Evolutionary conservation across 2,329 filamentous ascomycete genomes (phyloP).

Genomic region (Pseudonectria foliicola): DNA sequence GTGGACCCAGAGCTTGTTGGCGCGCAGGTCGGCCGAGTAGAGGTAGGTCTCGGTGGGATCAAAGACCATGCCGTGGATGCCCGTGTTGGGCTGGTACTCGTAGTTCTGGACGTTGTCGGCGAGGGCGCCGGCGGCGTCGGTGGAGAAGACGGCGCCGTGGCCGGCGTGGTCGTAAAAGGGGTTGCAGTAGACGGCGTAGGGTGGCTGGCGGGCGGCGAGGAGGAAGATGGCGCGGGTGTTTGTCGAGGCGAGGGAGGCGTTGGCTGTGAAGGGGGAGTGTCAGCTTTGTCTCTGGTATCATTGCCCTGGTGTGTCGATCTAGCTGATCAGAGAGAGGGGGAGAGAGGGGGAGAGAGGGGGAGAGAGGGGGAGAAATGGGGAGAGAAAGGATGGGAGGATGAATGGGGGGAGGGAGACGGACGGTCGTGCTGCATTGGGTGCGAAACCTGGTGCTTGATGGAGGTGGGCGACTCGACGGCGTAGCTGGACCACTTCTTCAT

Average conservation of each 20-base stretch:
- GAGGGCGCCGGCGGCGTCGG: slow-evolving; percentile 50
- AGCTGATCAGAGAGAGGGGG: no score
- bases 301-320: no score
- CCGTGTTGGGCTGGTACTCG: slow-evolving; percentile 60
- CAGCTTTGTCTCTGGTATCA: no score
- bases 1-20: slow-evolving; percentile 81
- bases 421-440: slow-evolving; percentile 70
- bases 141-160: slow-evolving; percentile 69
- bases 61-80: slow-evolving; percentile 79
- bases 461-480: slow-evolving; percentile 64
- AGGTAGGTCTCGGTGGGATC: slow-evolving; percentile 66
- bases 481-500: slow-evolving; percentile 94
- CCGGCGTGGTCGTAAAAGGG: slow-evolving; percentile 85
- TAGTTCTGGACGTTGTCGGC: slow-evolving; percentile 64
- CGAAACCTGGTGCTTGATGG: slow-evolving; percentile 68
- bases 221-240: slow-evolving; percentile 88
- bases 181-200: slow-evolving; percentile 80
- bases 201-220: slow-evolving; percentile 68
- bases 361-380: no score
- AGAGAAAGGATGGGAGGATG: not conserved
- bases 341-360: no score
- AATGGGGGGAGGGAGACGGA: slow-evolving; percentile 38
- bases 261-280: slow-evolving; percentile 39
- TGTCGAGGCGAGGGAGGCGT: slow-evolving; percentile 60
- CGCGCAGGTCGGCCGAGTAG: slow-evolving; percentile 71